phyloP scores from a whole-genome alignment of 768 basidiomycete genomes.

The Cystofilobasidium ferigula region DNA sequence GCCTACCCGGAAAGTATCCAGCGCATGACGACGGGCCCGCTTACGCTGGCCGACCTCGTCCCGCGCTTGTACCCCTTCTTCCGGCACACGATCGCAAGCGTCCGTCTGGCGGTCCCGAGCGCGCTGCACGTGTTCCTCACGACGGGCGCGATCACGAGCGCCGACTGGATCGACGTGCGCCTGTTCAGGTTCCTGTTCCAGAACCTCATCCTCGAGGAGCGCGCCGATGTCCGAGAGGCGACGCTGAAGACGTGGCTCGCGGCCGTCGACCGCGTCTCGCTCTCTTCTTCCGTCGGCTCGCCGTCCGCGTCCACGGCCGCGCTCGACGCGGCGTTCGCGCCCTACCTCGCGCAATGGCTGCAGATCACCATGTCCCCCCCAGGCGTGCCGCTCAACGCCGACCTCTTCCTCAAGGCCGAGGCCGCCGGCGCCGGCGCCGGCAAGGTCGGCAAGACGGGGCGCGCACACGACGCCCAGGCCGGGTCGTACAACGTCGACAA shows the following conservation, averaged over 20 bases:
- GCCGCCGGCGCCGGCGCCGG: slow-evolving; percentile 33
- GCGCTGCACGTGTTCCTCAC: slow-evolving; percentile 77
- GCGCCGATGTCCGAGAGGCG: slow-evolving; percentile 63
- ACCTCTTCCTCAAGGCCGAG: slow-evolving; percentile 15
- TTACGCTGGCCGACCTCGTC: slow-evolving; percentile 57
- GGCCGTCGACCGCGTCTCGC: slow-evolving; percentile 43
- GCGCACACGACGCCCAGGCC: slow-evolving; percentile 29
- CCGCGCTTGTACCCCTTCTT: slow-evolving; percentile 90
- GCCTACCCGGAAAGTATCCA: slow-evolving; percentile 64
- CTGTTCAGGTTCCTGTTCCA: slow-evolving; percentile 82
- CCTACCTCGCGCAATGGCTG: slow-evolving; percentile 55
- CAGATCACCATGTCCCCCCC: slow-evolving; percentile 40
- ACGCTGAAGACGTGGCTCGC: slow-evolving; percentile 65
- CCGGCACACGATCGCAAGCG: slow-evolving; percentile 87
- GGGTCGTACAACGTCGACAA: slow-evolving; percentile 92
- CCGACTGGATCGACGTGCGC: slow-evolving; percentile 64
- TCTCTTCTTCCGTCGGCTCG: background rate
- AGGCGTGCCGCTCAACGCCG: slow-evolving; percentile 8
- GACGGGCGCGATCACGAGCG: slow-evolving; percentile 53
- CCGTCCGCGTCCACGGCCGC: background rate
- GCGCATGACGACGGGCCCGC: slow-evolving; percentile 55
- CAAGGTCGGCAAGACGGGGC: slow-evolving; percentile 22
- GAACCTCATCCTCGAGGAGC: slow-evolving; percentile 85
- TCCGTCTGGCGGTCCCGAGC: slow-evolving; percentile 82
- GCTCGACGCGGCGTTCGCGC: background rate